Evolutionary conservation across 768 basidiomycete species (phyloP), one percentile per base, ranked within the genome.

Genomic region (Leccinum fibrillosum): DNA sequence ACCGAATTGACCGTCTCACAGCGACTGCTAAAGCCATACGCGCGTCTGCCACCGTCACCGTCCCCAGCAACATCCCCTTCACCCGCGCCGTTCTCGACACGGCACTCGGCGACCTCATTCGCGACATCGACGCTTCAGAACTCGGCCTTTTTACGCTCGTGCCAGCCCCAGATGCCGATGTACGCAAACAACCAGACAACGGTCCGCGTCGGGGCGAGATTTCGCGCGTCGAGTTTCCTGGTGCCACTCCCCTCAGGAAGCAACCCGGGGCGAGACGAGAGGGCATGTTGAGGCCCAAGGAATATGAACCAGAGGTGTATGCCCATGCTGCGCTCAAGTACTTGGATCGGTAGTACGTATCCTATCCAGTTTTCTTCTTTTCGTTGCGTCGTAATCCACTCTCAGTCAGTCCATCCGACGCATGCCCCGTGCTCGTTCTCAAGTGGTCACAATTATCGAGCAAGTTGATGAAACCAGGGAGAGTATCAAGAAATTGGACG

Each of bases 71-170:
- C 4, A 62, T 62, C 11, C 71, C 82, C 2, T 92, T 91, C 67
- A 82, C 88, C 5, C 74, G 69, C 53, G 88, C 90, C 3, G 80
- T 90, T 9, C 83, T 92, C 25, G 62, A 78, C 19, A 78, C 84
- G 0, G 73, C 80, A 52, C 80, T 92, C 9, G 86, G 86, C 45
- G 86, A 91, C 65, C 83, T 92, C 60, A 89, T 91, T 59, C 88
- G 90, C 65, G 90, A 92, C 65, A 78, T 86, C 59, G 89, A 92
- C 62, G 77, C 86, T 9, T 84, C 89, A 5, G 90, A 92, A 66
- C 79, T 90, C 26, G 90, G 90, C 37, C 82, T 92, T 25, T 91
- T 92, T 73, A 84, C 80, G 7, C 78, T 90, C 53, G 75, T 81
- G 2, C 67, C 72, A 5, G 72, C 68, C 42, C 71, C 64, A 35